A percentile compares a stretch with the other conserved stretches of the same genome.
These are phyloP conservation scores for Plantago elongata DNA, from an alignment of 257 asterid species.

Conservation along the genomic window DNA sequence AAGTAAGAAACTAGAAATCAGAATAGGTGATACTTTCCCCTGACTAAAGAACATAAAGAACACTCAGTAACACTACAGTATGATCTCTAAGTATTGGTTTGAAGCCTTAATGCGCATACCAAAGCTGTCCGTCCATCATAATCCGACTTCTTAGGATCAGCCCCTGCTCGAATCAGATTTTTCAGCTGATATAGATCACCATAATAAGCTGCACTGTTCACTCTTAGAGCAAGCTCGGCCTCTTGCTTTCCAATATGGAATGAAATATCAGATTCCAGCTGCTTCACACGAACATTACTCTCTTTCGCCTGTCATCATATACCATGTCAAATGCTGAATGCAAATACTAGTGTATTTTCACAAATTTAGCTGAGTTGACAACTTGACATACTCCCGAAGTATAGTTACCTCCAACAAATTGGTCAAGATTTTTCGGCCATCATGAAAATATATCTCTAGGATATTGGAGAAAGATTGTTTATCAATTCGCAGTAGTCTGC, in stretches of 20 bases:
- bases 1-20: neutral
- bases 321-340: no score
- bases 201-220: conserved; percentile 71
- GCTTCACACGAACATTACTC: conserved; percentile 63
- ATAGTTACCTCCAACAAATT: conserved; percentile 73
- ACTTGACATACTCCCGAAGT: no score
- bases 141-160: conserved; percentile 79
- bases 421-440: conserved; percentile 72
- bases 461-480: conserved; percentile 78
- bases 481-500: conserved; percentile 80
- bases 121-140: conserved; percentile 86
- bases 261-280: conserved; percentile 68
- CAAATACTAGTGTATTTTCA: no score
- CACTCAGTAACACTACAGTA: no score
- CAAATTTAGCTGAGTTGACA: no score
- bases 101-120: conserved; percentile 34
- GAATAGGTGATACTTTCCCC: no score
- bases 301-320: conserved; percentile 53
- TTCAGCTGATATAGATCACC: conserved; percentile 81
- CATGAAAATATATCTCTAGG: conserved; percentile 80
- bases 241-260: conserved; percentile 76
- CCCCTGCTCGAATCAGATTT: conserved; percentile 74
- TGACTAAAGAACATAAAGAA: no score
- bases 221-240: conserved; percentile 86
- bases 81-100: neutral